These are phyloP conservation scores for Byssothecium circinans DNA, from an alignment of 2,329 filamentous ascomycete species.

Conservation along the genomic window DNA sequence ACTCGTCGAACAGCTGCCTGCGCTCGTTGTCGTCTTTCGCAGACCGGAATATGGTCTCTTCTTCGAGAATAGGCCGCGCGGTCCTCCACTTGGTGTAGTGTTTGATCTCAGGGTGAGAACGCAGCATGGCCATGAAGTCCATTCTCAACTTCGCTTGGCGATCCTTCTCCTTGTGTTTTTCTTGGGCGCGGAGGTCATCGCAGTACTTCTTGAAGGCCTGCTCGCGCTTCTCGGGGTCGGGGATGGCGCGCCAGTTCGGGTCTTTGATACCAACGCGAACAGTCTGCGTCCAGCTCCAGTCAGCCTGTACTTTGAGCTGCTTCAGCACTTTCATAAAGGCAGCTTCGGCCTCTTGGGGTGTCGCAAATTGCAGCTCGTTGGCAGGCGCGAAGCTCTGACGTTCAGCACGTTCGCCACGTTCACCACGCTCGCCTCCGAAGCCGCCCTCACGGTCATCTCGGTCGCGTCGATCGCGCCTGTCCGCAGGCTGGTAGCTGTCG, in stretches of 20 bases:
- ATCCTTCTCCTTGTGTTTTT: slow-evolving; percentile 93
- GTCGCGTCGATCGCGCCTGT: slow-evolving; percentile 31
- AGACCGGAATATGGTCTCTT: slow-evolving; percentile 92
- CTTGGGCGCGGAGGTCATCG: slow-evolving; percentile 83
- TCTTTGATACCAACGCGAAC: slow-evolving; percentile 86
- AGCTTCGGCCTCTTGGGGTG: slow-evolving; percentile 83
- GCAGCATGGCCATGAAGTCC: slow-evolving; percentile 95
- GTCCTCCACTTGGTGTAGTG: slow-evolving; percentile 98
- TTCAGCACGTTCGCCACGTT: slow-evolving; percentile 46
- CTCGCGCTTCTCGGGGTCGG: slow-evolving; percentile 88
- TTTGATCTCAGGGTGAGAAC: slow-evolving; percentile 94
- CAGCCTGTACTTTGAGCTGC: slow-evolving; percentile 80
- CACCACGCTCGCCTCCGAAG: slow-evolving; percentile 46
- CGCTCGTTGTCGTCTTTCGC: slow-evolving; percentile 86
- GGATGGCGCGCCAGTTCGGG: slow-evolving; percentile 87
- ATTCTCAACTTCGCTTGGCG: slow-evolving; percentile 85
- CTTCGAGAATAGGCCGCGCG: slow-evolving; percentile 88
- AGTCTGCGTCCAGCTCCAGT: slow-evolving; percentile 91
- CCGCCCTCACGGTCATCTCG: slow-evolving; percentile 21
- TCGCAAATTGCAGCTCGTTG: slow-evolving; percentile 54
- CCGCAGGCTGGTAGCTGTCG: slow-evolving; percentile 11
- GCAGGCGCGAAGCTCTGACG: slow-evolving; percentile 42
- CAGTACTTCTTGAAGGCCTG: slow-evolving; percentile 94
- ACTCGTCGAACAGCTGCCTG: slow-evolving; percentile 89
- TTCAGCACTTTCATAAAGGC: slow-evolving; percentile 90